Conservation (phyloP, 495 filamentous ascomycete genomes). For the Penicillium pancosmium region DNA sequence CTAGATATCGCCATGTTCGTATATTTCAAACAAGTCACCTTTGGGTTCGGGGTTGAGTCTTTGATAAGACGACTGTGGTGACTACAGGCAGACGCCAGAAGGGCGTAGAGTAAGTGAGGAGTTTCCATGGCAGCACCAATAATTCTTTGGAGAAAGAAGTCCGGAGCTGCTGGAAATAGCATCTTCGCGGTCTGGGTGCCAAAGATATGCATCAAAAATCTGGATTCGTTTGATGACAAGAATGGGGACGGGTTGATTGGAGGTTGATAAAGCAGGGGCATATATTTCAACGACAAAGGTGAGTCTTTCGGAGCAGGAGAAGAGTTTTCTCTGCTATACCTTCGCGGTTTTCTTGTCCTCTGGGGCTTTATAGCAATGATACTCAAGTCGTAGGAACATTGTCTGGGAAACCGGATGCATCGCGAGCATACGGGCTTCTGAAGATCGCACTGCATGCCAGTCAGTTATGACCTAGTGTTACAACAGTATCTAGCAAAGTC, state of each 20-base stretch:
- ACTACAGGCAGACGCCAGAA: constrained; percentile 31
- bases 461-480: not conserved
- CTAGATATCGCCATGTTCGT: constrained; percentile 36
- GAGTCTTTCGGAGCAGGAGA: not conserved
- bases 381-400: constrained; percentile 29
- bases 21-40: constrained; percentile 27
- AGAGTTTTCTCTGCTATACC: not conserved
- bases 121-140: constrained; percentile 30
- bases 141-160: constrained; percentile 28
- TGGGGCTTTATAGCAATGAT: constrained; percentile 17
- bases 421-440: constrained; percentile 30
- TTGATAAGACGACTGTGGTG: constrained; percentile 34
- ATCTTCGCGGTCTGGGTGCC: constrained; percentile 29
- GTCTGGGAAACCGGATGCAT: constrained; percentile 32
- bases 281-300: not conserved
- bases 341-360: not conserved
- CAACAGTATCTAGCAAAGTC: not conserved
- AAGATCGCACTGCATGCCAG: constrained; percentile 30
- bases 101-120: constrained; percentile 34
- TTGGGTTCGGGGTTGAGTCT: constrained; percentile 16
- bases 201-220: constrained; percentile 34
- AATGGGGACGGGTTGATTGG: constrained; percentile 23
- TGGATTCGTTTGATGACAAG: constrained; percentile 25
- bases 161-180: constrained; percentile 33
- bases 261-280: constrained; percentile 15